A percentile compares a stretch with the other conserved stretches of the same genome.
Evolutionary conservation across 306 rosid genomes (phyloP).

Genomic region (Albizia julibrissin): DNA sequence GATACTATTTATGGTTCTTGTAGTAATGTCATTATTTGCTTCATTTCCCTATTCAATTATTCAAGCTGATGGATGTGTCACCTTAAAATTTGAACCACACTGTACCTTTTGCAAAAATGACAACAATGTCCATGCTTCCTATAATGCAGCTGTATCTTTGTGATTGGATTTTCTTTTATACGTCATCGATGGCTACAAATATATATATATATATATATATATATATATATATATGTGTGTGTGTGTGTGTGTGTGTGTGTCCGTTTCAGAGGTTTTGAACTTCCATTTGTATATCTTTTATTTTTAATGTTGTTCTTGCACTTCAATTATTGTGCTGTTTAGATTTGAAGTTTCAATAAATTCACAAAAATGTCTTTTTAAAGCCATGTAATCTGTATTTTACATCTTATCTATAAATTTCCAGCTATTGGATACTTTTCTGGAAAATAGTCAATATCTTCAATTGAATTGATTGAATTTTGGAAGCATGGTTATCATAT

Average conservation of each 20-base stretch:
- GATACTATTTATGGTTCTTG: neutral
- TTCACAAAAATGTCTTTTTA: neutral
- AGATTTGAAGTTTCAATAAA: neutral
- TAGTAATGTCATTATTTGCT: conserved; percentile 17
- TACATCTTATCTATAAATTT: neutral
- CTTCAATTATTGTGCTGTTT: neutral
- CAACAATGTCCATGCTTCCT: neutral
- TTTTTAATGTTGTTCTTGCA: neutral
- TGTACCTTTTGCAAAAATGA: neutral
- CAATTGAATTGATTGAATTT: neutral
- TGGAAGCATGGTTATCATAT: neutral
- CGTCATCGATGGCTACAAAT: neutral
- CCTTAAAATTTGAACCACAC: neutral
- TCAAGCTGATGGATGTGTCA: conserved; percentile 15
- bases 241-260: too few species aligned
- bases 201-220: too few species aligned
- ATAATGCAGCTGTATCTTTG: neutral
- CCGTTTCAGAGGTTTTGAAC: neutral
- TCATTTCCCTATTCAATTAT: conserved; percentile 8
- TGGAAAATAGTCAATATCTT: neutral
- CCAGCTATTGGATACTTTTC: neutral
- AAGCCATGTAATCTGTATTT: neutral
- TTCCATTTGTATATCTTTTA: neutral
- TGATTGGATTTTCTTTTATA: neutral
- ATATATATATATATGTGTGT: too few species aligned